Base-by-base conservation (phyloP, 805 yeast species). In the Teunomyces panamensis region DNA sequence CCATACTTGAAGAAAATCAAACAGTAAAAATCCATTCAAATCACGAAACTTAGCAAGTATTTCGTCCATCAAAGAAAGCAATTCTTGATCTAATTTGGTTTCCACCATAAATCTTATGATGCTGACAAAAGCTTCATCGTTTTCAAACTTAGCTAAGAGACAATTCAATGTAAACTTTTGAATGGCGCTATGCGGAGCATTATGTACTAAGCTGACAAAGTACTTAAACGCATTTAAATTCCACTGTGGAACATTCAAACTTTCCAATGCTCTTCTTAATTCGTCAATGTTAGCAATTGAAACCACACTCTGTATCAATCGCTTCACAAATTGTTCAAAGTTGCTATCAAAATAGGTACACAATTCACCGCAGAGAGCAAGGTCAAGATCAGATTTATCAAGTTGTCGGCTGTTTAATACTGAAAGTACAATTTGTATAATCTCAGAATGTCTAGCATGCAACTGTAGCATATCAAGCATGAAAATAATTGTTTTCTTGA, bases 241-340 rank as follows among this genome's bases (percentile, higher is more conserved):
- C 78, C 78, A 73, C 4, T 47, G 37, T 1, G 47, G 47, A 8
- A 70, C 47, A 1, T 60, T 47, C 30, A 71, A 48, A 29, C 47
- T 14, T 1, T 45, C 46, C 24, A 67, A 51, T 24, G 58, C 46
- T 8, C 48, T 46, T 11, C 54, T 61, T 42, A 67, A 61, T 10
- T 63, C 69, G 1, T 60, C 66, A 2, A 56, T 52, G 20, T 63
- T 62, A 29, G 62, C 47, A 14, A 63, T 53, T 10, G 57, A 14
- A 13, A 68, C 69, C 13, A 68, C 55, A 26, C 60, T 60, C 50
- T 71, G 75, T 20, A 73, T 58, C 3, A 71, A 51, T 41, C 52
- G 57, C 47, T 72, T 73, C 6, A 67, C 71, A 41, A 68, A 57
- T 0, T 48, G 41, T 26, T 58, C 64, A 47, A 54, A 71, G 14